Evolutionary conservation across 1,284 basidiomycete species (phyloP).

Genomic region (Puccinia novopanici): DNA sequence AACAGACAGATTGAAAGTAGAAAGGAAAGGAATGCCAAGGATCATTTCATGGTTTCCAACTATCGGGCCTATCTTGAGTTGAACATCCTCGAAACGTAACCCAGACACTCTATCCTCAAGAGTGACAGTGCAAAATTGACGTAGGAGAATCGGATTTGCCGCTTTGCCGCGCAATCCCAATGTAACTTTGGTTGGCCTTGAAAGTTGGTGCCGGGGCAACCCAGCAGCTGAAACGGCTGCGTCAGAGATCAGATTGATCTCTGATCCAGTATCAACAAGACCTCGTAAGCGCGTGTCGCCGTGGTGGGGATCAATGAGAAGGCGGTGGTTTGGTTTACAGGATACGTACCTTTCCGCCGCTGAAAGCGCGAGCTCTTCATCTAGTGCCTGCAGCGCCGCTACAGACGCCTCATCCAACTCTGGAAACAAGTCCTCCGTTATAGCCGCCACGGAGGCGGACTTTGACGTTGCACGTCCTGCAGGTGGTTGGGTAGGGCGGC

Average conservation of each 20-base stretch:
- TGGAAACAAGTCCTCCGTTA: not conserved
- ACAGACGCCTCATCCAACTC: not conserved
- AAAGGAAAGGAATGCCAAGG: conserved; percentile 11
- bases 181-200: not conserved
- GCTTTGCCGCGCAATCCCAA: not conserved
- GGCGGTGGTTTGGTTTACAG: not conserved
- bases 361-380: not conserved
- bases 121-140: too few relatives aligned
- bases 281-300: not conserved
- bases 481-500: not conserved
- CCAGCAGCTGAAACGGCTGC: not conserved
- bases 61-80: not conserved
- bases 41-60: not conserved
- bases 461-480: not conserved
- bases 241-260: conserved; percentile 11
- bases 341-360: not conserved
- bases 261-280: too few relatives aligned
- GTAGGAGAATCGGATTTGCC: too few relatives aligned
- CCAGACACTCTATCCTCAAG: not conserved
- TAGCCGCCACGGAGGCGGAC: not conserved
- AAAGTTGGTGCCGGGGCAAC: not conserved
- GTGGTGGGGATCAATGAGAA: not conserved
- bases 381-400: not conserved
- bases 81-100: not conserved
- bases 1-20: not conserved